Evolutionary conservation across 2,329 filamentous ascomycete genomes (phyloP), one percentile per base, ranked within the genome.

Genomic region (Malbranchea cinnamomea): DNA sequence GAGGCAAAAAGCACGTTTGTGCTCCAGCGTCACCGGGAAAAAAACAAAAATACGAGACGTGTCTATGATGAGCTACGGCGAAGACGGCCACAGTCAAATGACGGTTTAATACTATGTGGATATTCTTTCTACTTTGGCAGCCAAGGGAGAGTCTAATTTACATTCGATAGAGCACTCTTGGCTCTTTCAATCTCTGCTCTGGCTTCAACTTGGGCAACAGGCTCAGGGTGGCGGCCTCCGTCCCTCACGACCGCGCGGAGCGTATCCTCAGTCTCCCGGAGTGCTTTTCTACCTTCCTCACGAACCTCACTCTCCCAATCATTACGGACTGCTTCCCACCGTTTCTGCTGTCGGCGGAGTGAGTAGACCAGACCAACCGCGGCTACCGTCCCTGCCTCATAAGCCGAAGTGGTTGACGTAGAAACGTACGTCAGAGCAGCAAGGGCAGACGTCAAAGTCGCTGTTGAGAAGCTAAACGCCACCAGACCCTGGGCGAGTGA

Each of bases 401-500:
- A 72, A 1, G 67, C 32, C 1, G 62, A 62, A 5, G 64, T 58
- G 0, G 63, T 54, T 0, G 63, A 59, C 6, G 64, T 44, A 10
- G 68, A 70, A 11, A 69, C 39, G 46, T 68, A 72, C 3, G 71
- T 58, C 32, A 74, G 60, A 0, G 55, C 62, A 0, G 65, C 67
- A 2, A 74, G 56, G 0, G 66, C 67, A 7, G 63, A 60, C 1
- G 68, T 68, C 3, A 79, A 56, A 4, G 72, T 71, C 0, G 80
- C 78, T 0, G 81, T 82, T 30, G 74, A 77, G 0, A 82, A 57
- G 0, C 80, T 79, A 45, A 84, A 74, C 4, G 91, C 49, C 4
- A 93, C 73, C 2, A 85, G 68, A 33, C 66, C 71, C 52, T 85
- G 78, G 1, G 78, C 77, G 0, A 82, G 59, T 1, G 77, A 72